phyloP scores from a whole-genome alignment of 306 rosid genomes.

The Inga oerstediana region DNA sequence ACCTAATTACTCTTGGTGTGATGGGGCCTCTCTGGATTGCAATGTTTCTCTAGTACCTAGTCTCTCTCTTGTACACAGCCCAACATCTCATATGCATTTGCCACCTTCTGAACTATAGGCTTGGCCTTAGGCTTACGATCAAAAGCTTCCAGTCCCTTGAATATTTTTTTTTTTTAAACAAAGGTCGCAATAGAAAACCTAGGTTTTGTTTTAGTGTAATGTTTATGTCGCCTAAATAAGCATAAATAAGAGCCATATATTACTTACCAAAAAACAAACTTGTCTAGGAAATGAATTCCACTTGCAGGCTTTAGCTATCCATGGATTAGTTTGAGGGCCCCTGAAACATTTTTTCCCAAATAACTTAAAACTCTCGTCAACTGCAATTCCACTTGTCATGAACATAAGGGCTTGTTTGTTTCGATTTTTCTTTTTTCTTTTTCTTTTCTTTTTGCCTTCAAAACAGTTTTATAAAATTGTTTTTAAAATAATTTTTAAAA shows the following conservation, averaged over 20 bases:
- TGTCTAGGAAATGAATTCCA: slow-evolving; percentile 2
- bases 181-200: slow-evolving; percentile 32
- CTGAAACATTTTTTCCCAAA: not conserved
- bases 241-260: not conserved
- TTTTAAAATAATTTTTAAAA: no score
- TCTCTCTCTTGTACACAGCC: slow-evolving; percentile 69
- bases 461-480: no score
- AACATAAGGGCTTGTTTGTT: not conserved
- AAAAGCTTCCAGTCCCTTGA: slow-evolving; percentile 83
- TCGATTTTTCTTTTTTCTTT: no score
- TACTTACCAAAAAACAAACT: not conserved
- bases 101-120: slow-evolving; percentile 70
- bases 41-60: slow-evolving; percentile 69
- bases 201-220: slow-evolving; percentile 18
- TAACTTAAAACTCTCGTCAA: not conserved
- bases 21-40: no score
- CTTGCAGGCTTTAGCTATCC: not conserved
- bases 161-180: slow-evolving; percentile 30
- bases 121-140: slow-evolving; percentile 90
- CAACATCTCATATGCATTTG: slow-evolving; percentile 75
- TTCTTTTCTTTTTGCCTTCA: no score
- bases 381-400: slow-evolving; percentile 6
- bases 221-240: not conserved
- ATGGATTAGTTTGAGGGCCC: slow-evolving; percentile 1
- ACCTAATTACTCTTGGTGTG: no score